Evolutionary conservation across 2,329 filamentous ascomycete genomes (phyloP), one percentile per base, ranked within the genome.

Genomic region (Tolypocladium paradoxum): DNA sequence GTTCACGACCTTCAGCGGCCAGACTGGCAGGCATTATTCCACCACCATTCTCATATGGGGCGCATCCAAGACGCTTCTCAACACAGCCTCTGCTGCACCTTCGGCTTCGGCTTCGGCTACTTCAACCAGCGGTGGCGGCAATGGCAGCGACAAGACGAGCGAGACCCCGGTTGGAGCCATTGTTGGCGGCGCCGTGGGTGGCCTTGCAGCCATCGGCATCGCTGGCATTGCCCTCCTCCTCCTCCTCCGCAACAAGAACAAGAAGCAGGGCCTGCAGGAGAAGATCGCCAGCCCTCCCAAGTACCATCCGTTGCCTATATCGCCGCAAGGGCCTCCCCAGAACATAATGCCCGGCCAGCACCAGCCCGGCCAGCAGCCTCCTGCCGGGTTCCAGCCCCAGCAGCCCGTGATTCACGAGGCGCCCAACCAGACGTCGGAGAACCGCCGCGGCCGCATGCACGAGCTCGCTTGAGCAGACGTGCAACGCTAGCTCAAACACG

Each of bases 1-100:
- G 2, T 60, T 61, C 27, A 77, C 75, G 2, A 74, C 73, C 6
- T 75, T 68, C 52, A 56, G 43, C 11, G 73, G 72, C 35, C 63
- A 76, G 57, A 60, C 59, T 2, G 7, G 2, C 36, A 51, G 51
- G 43, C n/a, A 2, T 49, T 53, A 51, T 35, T 35, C 38, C 33
- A 49, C 38, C 33, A 49, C 24, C 18, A 11, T 52, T 31, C 24
- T 33, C 12, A n/a, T 51, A 27, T 20, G 47, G 14, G 40, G 27
- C 48, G 34, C 29, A 3, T 20, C 22, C 2, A 29, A 6, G 16
- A 34, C 31, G 24, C 38, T 24, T 48, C 11, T 35, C 47, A 48
- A 36, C 20, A 48, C 56, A 20, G 49, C 52, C 8, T 38, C 54
- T 35, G 45, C 37, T n/a, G 6, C 34, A 12, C 24, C 37, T 31